A percentile compares a stretch with the other conserved stretches of the same genome.
Evolutionary conservation across 768 basidiomycete species (phyloP).

Genomic region (Tricholoma sp.): DNA sequence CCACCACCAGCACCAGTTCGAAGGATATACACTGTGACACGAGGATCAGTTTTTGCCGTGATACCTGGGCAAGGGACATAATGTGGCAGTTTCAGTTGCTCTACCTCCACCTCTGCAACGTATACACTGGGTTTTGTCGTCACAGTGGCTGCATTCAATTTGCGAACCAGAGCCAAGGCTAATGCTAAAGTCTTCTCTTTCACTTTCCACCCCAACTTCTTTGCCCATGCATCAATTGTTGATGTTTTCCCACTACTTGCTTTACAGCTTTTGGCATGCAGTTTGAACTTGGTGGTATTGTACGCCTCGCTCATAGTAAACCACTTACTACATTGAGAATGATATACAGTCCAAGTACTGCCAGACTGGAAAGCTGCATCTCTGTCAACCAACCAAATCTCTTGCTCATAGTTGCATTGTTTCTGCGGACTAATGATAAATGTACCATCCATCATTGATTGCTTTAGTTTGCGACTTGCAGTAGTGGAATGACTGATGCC

Average conservation of each 20-base stretch:
- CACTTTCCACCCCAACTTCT: not conserved
- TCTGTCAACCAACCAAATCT: not conserved
- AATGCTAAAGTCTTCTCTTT: not conserved
- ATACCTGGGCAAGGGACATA: not conserved
- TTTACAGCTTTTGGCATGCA: not conserved
- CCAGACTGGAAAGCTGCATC: not conserved
- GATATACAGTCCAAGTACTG: not conserved
- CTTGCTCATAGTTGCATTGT: not conserved
- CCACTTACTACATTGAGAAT: not conserved
- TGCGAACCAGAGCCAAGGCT: not conserved
- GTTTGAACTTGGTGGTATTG: not conserved
- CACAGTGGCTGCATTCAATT: not conserved
- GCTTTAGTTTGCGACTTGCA: not conserved
- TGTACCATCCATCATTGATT: not conserved
- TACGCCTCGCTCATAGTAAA: not conserved
- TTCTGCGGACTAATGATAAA: not conserved
- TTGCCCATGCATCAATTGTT: not conserved
- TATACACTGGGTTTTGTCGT: not conserved
- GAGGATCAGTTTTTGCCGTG: not conserved
- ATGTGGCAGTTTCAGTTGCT: not conserved
- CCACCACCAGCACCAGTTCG: not conserved
- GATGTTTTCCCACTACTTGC: not conserved
- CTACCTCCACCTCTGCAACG: no score
- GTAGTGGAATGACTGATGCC: not conserved
- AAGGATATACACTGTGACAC: not conserved